phyloP scores from a whole-genome alignment of 805 yeast genomes.

The Saturnispora dispora region DNA sequence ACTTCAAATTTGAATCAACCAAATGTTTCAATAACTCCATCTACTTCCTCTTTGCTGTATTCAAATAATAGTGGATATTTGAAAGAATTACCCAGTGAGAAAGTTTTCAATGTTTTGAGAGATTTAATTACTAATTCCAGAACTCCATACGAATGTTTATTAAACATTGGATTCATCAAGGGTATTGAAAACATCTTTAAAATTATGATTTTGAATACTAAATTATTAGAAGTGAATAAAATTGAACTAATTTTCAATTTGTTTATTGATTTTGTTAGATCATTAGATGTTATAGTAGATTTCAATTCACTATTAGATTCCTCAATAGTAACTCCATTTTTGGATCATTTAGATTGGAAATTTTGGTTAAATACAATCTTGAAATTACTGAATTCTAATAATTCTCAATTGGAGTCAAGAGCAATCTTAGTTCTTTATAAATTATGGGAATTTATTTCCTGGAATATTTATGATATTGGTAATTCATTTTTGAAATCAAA shows the following conservation, averaged over 20 bases:
- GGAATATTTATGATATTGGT: constrained; percentile 7
- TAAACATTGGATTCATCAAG: constrained; percentile 17
- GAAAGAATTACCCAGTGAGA: constrained; percentile 22
- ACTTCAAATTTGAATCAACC: background rate
- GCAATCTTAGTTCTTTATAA: constrained; percentile 61
- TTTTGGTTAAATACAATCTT: constrained; percentile 62
- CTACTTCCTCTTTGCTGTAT: background rate
- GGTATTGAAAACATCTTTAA: constrained; percentile 20
- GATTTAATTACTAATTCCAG: constrained; percentile 28
- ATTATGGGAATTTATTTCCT: constrained; percentile 63
- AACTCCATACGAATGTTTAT: constrained; percentile 23
- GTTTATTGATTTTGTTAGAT: constrained; percentile 19
- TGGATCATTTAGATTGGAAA: constrained; percentile 46
- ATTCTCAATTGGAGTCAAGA: constrained; percentile 52
- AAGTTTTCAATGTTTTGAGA: constrained; percentile 28
- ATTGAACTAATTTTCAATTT: constrained; percentile 20
- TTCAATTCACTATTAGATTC: background rate
- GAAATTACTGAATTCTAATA: constrained; percentile 54
- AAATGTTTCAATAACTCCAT: constrained; percentile 1
- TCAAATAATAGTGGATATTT: constrained; percentile 7
- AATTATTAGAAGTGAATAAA: constrained; percentile 18
- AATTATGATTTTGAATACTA: constrained; percentile 18
- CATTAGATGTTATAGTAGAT: constrained; percentile 12
- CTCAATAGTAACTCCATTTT: background rate
- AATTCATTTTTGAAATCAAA: background rate